Conservation (phyloP, 441 rosid genomes). For the Flueggea neowawraea region DNA sequence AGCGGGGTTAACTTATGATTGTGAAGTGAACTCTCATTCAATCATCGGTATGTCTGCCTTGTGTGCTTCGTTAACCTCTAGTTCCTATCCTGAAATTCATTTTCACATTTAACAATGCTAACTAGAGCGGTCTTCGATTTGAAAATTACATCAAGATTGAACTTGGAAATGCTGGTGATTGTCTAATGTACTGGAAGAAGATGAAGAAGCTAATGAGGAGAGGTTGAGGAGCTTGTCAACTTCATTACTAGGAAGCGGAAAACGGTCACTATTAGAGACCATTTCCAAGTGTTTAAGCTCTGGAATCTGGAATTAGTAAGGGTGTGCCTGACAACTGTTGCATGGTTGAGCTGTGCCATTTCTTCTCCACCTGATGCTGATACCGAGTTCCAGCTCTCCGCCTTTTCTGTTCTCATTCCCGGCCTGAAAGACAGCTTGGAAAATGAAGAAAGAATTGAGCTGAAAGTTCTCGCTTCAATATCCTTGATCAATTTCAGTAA, state of each 20-base stretch:
- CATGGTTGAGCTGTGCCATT: slow-evolving; percentile 50
- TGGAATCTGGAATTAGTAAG: slow-evolving; percentile 30
- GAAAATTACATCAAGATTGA: no score
- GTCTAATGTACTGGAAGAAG: slow-evolving; percentile 30
- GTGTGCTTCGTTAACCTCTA: background rate
- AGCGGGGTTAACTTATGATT: slow-evolving; percentile 27
- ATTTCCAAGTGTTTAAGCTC: slow-evolving; percentile 42
- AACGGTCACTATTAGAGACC: slow-evolving; percentile 32
- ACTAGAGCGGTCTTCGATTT: no score
- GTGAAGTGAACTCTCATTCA: slow-evolving; percentile 10
- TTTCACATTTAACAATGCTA: no score
- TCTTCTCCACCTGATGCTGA: slow-evolving; percentile 30
- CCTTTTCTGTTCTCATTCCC: slow-evolving; percentile 38
- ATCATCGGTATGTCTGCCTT: background rate
- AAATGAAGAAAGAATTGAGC: slow-evolving; percentile 31
- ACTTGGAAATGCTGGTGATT: background rate
- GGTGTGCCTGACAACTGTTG: slow-evolving; percentile 36
- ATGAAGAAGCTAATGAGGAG: slow-evolving; percentile 24
- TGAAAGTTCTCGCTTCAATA: slow-evolving; percentile 50
- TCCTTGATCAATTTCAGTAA: slow-evolving; percentile 49
- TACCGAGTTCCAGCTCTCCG: slow-evolving; percentile 31
- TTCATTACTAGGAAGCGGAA: slow-evolving; percentile 35
- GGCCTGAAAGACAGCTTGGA: slow-evolving; percentile 40
- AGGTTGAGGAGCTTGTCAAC: slow-evolving; percentile 42
- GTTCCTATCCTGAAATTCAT: background rate